Evolutionary conservation across 768 basidiomycete species (phyloP), one percentile per base, ranked within the genome.

Genomic region (Trametes punicea): DNA sequence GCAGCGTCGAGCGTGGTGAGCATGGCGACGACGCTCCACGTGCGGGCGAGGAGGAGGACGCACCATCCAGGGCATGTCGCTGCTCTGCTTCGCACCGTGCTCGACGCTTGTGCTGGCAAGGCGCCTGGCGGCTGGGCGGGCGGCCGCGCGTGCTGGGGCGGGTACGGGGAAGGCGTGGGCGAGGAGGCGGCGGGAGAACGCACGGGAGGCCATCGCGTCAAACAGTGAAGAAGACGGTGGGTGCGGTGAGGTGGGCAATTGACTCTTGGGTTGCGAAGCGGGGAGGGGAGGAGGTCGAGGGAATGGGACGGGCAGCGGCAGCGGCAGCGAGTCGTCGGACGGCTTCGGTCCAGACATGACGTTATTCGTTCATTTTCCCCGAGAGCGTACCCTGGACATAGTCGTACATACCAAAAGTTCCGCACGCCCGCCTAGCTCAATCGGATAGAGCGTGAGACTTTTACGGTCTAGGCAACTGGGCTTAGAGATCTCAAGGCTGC

Each of bases 361-460:
- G 49, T 56, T 50, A 29, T 56, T 47, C 26, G 20, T 57, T 29
- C 33, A 16, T 47, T 47, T 25, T 47, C 31, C 34, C 13, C 5
- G 11, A 13, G 4, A 23, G 20, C 11, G 11, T 13, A 31, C 18
- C 15, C 4, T 30, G 27, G 0, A 27, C 3, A 0, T 29, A 27
- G 20, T 21, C 25, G 15, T 30, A 29, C 8, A 42, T 5, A 40
- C 0, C 10, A 51, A 11, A 6, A 36, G 13, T 18, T 16, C 39
- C 27, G 15, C 30, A 54, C 38, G 79, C 79, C 79, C 75, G 79
- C 79, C 78, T 81, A 81, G 80, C 79, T 81, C 79, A 81, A 81
- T 81, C 79, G 79, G 79, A 81, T 81, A 81, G 80, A 81, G 79
- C 79, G 79, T 80, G 79, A 81, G 79, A 80, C 79, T 80, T 77